phyloP scores from a whole-genome alignment of 179 eudicot genomes.

The Corrigiola litoralis region DNA sequence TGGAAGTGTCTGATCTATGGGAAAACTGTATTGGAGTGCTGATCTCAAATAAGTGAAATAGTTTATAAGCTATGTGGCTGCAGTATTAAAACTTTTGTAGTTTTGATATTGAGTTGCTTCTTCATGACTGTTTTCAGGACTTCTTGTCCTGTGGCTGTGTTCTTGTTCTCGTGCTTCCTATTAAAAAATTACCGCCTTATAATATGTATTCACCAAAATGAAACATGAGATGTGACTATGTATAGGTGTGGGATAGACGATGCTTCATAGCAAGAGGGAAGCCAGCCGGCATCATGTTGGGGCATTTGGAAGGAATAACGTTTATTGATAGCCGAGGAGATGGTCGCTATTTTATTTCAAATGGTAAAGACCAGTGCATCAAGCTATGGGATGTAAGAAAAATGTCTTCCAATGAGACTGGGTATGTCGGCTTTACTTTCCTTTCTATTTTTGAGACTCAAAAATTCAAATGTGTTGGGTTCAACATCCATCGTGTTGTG shows the following conservation, averaged over 20 bases:
- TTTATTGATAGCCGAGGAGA: conserved; percentile 85
- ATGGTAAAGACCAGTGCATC: conserved; percentile 85
- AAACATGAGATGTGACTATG: conserved; percentile 1
- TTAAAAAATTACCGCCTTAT: background rate
- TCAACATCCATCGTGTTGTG: background rate
- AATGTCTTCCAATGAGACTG: conserved; percentile 59
- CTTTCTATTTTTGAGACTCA: background rate
- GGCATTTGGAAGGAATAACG: conserved; percentile 92
- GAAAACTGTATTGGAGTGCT: too few relatives aligned
- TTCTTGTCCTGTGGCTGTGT: background rate
- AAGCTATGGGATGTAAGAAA: conserved; percentile 94
- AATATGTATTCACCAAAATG: background rate
- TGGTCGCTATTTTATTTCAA: conserved; percentile 89
- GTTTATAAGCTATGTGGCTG: too few relatives aligned
- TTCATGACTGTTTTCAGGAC: background rate
- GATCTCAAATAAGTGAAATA: too few relatives aligned
- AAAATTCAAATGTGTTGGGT: background rate
- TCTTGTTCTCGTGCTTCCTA: background rate
- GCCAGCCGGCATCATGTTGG: conserved; percentile 66
- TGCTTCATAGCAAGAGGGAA: conserved; percentile 51
- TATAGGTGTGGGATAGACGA: conserved; percentile 96
- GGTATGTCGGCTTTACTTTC: conserved; percentile 35
- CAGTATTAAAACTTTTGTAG: too few relatives aligned
- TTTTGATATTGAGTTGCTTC: background rate
- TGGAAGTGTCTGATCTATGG: too few relatives aligned